Base-by-base conservation (phyloP, 2,329 filamentous ascomycete species). In the Penicillium occitanis region DNA sequence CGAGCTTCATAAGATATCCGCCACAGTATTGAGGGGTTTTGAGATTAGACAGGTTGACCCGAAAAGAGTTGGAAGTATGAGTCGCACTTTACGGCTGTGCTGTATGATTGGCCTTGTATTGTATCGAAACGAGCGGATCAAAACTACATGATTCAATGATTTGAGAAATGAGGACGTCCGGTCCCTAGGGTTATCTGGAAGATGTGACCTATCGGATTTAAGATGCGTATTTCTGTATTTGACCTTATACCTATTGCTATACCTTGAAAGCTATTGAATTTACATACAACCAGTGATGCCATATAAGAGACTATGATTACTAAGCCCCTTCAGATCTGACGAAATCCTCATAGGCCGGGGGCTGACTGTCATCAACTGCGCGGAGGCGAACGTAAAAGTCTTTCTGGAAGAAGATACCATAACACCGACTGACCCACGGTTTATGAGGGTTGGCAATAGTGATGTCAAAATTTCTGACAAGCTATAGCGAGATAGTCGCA, bases 401-500 rank as follows among this genome's bases (percentile, higher is more conserved):
- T 53, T 51, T 55, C 14, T 63, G 48, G n/a, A 55, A 63, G 33
- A 63, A 63, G 46, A 63, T 55, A 30, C 61, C 48, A 30, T 63
- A 42, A n/a, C 35, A 35, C 42, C 8, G 46, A 57, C 61, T 55
- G 33, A 28, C 51, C 61, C 61, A 63, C 46, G 61, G 46, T 33
- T 44, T 40, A 10, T 63, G 61, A 40, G 61, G 50, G 46, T 63
- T 51, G 7, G 50, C 40, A 28, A 55, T 42, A 28, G 48, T 63
- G 42, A 55, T 51, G 40, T 63, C 61, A 25, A 51, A 63, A 44
- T 55, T 51, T 28, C 61, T 40, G 33, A 63, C 14, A 2, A 60
- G 57, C 57, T 60, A 40, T 40, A 60, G 37, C 10, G 10, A 11
- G 35, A 13, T 13, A 37, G 10, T 37, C 35, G 13, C 10, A 37